Evolutionary conservation across 495 filamentous ascomycete species (phyloP), one percentile per base, ranked within the genome.

Genomic region (Talaromyces ruber): DNA sequence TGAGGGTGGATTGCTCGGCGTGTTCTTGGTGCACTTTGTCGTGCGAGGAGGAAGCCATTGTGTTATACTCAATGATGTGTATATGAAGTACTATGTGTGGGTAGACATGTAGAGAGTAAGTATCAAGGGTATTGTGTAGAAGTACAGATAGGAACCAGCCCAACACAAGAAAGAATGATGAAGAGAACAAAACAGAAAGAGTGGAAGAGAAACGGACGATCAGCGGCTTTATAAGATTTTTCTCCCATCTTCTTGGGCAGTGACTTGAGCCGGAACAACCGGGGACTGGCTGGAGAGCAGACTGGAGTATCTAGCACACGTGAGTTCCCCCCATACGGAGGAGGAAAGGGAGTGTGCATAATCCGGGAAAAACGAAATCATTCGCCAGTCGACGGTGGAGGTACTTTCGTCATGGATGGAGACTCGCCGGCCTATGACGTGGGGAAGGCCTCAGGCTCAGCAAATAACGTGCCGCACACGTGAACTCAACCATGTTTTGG

Each of bases 1-100:
- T 53, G 22, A 26, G 14, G 9, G 21, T 26, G 26, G 51, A 14
- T 47, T 59, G 30, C 4, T 45, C 32, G 58, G 58, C 26, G 25
- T 59, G 58, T 47, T 59, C 58, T 59, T 59, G 32, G 25, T 59
- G 58, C 18, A 47, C 34, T 43, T 59, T 59, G 34, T 59, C 58
- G 56, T 11, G 18, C 24, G 47, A 54, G 51, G 51, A 54, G 14
- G n/a, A 14, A 14, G 8, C 12, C 14, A 26, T 26, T 26, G 24
- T 25, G 26, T n/a, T 39, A 22, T 39, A 25, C 5, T 34, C 24
- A 24, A 26, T 53, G 29, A 62, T 62, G 53, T 37, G 39, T 25
- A 32, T 57, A 50, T 21, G 5, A 39, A 16, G 34, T 4, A 60
- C 18, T 24, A 25, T 16, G 22, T 47, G 21, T 47, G 43, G 18